Percentiles rank a stretch among this genome's conserved stretches.
Conservation (phyloP, 2,329 filamentous ascomycete species). For the Leptographium radiaticola region DNA sequence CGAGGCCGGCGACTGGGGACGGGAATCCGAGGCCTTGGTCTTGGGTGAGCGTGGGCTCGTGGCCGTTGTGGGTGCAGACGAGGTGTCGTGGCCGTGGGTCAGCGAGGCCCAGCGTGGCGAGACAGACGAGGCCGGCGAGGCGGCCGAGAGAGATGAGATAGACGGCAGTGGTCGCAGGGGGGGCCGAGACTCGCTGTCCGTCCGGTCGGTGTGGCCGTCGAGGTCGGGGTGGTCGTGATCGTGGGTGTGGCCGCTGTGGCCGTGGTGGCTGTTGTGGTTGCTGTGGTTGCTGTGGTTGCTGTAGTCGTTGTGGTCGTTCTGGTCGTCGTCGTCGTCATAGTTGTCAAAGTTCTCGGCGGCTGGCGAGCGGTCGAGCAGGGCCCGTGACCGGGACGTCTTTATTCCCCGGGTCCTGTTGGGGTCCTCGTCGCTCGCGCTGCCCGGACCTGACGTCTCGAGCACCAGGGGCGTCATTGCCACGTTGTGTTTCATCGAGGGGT, state of each 20-base stretch:
- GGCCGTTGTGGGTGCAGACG: constrained; percentile 6
- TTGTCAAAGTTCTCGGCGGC: constrained; percentile 1
- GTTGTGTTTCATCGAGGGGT: constrained; percentile 19
- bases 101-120: constrained; percentile 35
- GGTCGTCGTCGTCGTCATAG: constrained; percentile 3
- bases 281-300: no score
- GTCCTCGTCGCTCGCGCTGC: constrained; percentile 3
- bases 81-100: constrained; percentile 12
- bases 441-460: constrained; percentile 4
- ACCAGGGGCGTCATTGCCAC: constrained; percentile 9
- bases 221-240: not conserved
- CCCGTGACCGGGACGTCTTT: not conserved
- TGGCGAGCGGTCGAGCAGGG: not conserved
- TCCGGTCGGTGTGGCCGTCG: not conserved
- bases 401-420: not conserved
- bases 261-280: not conserved
- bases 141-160: constrained; percentile 13
- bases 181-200: not conserved
- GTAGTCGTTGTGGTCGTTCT: not conserved
- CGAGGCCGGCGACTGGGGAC: constrained; percentile 11
- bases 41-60: constrained; percentile 8
- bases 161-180: constrained; percentile 6
- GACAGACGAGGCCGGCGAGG: constrained; percentile 18
- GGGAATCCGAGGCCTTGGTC: not conserved
- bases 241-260: constrained; percentile 1